A percentile compares a stretch with the other conserved stretches of the same genome.
phyloP scores from a whole-genome alignment of 75 land plant genomes.

The Ceratopteris richardii region DNA sequence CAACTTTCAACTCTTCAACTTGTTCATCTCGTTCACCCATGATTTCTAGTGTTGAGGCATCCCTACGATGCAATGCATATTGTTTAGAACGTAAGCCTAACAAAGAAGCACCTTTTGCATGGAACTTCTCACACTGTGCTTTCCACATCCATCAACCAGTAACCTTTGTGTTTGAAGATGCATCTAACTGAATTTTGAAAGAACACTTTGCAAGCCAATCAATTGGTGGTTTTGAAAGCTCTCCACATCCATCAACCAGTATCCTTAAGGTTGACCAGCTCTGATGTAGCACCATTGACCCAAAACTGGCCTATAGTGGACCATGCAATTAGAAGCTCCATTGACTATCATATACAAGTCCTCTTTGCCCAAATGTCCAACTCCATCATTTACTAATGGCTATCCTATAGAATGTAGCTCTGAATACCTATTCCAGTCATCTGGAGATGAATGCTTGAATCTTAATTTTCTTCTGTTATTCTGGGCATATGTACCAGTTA shows the following conservation, averaged over 20 bases:
- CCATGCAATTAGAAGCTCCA: too few relatives aligned
- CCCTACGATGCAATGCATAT: slow-evolving; percentile 83
- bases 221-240: background rate
- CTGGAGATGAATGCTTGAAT: too few relatives aligned
- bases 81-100: slow-evolving; percentile 85
- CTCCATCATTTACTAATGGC: too few relatives aligned
- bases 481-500: too few relatives aligned
- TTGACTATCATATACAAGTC: too few relatives aligned
- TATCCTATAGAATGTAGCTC: too few relatives aligned
- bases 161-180: slow-evolving; percentile 49
- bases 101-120: slow-evolving; percentile 45
- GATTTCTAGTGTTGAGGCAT: slow-evolving; percentile 85
- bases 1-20: slow-evolving; percentile 92
- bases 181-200: background rate
- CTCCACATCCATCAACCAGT: background rate
- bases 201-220: background rate
- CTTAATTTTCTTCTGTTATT: too few relatives aligned
- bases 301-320: too few relatives aligned
- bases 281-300: too few relatives aligned
- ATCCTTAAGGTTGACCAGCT: slow-evolving; percentile 37
- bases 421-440: too few relatives aligned
- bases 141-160: background rate
- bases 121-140: slow-evolving; percentile 65
- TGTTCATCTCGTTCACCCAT: slow-evolving; percentile 99
- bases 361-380: too few relatives aligned